Evolutionary conservation across 495 filamentous ascomycete species (phyloP).

Genomic region (Trichoderma parareesei): DNA sequence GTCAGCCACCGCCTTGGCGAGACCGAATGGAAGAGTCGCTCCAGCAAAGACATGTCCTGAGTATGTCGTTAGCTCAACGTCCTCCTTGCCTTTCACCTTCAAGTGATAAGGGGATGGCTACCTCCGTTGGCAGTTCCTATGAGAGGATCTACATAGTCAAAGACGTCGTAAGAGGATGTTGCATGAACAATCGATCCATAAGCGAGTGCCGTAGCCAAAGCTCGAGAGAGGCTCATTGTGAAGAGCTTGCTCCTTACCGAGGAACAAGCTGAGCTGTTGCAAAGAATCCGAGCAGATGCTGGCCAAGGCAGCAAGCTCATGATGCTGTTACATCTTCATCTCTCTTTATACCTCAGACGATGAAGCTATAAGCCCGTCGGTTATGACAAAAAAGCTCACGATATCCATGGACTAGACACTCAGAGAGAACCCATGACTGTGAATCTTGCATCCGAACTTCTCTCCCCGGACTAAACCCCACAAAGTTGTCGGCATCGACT

Average conservation of each 20-base stretch:
- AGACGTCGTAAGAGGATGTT: constrained; percentile 19
- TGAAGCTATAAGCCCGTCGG: neutral
- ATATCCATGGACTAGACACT: neutral
- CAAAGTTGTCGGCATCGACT: neutral
- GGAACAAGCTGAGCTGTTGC: neutral
- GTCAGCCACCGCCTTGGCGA: constrained; percentile 65
- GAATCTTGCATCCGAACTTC: neutral
- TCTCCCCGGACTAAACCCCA: neutral
- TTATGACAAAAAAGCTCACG: neutral
- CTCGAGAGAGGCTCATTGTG: neutral
- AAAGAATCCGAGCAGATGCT: neutral
- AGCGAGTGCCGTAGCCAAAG: neutral
- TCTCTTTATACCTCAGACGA: neutral
- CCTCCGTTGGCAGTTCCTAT: constrained; percentile 58
- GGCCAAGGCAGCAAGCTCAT: neutral
- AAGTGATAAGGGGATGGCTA: neutral
- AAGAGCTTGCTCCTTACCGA: no score
- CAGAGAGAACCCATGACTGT: neutral
- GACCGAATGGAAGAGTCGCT: constrained; percentile 54
- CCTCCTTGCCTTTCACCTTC: neutral
- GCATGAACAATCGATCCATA: neutral
- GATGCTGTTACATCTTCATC: neutral
- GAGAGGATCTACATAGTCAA: constrained; percentile 44
- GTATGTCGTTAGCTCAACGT: constrained; percentile 26
- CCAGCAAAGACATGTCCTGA: constrained; percentile 43